Evolutionary conservation across 208 protist species (phyloP).

Genomic region (Acanthamoeba polyphaga): DNA sequence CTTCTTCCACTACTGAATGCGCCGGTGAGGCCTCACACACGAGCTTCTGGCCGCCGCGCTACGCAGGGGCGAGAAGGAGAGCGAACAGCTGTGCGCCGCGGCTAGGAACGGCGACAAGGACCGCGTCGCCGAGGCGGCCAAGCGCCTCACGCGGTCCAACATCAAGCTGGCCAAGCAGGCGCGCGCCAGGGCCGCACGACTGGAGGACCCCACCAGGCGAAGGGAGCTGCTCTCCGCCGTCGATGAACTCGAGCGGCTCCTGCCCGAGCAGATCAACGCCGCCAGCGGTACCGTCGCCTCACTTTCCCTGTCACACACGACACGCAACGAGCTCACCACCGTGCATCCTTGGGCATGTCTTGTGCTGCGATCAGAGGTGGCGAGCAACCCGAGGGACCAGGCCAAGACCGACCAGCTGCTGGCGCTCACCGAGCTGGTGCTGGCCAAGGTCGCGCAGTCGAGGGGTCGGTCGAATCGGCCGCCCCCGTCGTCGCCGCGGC

Average conservation of each 20-base stretch:
- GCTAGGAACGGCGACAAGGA: constrained; percentile 45
- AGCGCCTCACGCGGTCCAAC: background rate
- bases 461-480: background rate
- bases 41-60: too few relatives aligned
- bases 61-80: constrained; percentile 5
- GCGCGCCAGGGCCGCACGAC: background rate
- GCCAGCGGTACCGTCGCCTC: background rate
- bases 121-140: constrained; percentile 7
- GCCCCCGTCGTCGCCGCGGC: constrained; percentile 36
- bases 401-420: constrained; percentile 5
- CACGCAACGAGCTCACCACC: background rate
- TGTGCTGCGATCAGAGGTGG: background rate
- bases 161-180: constrained; percentile 65
- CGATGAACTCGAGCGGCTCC: constrained; percentile 56
- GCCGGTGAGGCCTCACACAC: background rate
- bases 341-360: background rate
- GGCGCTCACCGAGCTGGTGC: background rate
- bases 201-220: background rate
- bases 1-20: background rate
- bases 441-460: background rate
- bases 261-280: constrained; percentile 58
- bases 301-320: too few relatives aligned
- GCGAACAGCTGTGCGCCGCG: background rate
- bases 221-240: constrained; percentile 54
- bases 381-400: constrained; percentile 1